These are phyloP conservation scores for Solanum corneliomulleri DNA, from an alignment of 257 asterid genomes.

Conservation along the genomic window DNA sequence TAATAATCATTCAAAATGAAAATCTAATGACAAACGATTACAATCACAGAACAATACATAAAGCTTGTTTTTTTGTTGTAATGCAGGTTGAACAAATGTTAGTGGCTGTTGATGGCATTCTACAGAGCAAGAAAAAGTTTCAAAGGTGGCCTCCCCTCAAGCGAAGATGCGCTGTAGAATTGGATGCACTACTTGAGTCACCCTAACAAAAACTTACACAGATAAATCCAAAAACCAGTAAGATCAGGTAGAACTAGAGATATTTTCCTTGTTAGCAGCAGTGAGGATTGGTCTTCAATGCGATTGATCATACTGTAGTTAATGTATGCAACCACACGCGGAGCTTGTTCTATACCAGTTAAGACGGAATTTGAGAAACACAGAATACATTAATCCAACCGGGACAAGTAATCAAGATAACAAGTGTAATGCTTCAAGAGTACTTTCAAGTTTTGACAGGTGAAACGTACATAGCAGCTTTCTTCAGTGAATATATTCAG, in stretches of 20 bases:
- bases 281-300: not conserved
- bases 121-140: constrained; percentile 52
- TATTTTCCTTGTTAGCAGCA: not conserved
- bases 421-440: not conserved
- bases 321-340: not conserved
- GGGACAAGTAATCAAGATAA: not conserved
- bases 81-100: constrained; percentile 69
- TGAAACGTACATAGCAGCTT: not conserved
- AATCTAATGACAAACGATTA: not conserved
- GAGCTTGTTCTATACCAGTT: not conserved
- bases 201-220: constrained; percentile 1
- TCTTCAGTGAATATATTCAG: not conserved
- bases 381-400: not conserved
- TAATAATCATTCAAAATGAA: not conserved
- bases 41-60: not conserved
- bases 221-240: constrained; percentile 10
- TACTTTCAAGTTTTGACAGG: not conserved
- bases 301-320: not conserved
- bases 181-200: constrained; percentile 9
- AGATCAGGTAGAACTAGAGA: not conserved
- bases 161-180: constrained; percentile 35
- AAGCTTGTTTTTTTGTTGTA: not conserved
- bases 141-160: constrained; percentile 63
- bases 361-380: not conserved
- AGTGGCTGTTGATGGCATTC: constrained; percentile 48